Evolutionary conservation across 306 rosid genomes (phyloP).

Genomic region (Glycine tomentella): DNA sequence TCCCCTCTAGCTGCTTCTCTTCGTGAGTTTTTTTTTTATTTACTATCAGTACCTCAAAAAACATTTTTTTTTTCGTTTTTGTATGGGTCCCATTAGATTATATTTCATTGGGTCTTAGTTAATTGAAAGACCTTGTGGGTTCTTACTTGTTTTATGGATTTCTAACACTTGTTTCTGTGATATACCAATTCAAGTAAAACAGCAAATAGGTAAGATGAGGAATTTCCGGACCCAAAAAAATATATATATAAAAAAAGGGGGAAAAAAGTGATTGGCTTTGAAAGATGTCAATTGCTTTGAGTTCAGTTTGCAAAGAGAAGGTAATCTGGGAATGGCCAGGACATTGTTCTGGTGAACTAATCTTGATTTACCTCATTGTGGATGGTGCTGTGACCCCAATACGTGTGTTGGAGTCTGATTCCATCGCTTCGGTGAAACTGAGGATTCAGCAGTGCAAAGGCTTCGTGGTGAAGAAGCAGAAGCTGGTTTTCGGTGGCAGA

Average conservation of each 20-base stretch:
- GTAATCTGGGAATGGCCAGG: conserved; percentile 47
- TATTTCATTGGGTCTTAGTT: too few relatives aligned
- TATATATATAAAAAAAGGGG: too few relatives aligned
- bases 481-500: conserved; percentile 66
- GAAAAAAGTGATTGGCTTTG: conserved; percentile 41
- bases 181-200: too few relatives aligned
- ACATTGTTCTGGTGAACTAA: conserved; percentile 53
- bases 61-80: neutral
- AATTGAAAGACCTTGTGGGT: neutral
- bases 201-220: too few relatives aligned
- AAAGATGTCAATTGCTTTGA: conserved; percentile 66
- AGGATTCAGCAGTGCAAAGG: conserved; percentile 72
- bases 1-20: conserved; percentile 76
- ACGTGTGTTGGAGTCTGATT: conserved; percentile 68
- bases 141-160: too few relatives aligned
- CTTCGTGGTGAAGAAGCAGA: conserved; percentile 71
- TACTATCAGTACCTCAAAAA: too few relatives aligned
- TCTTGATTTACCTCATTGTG: conserved; percentile 59
- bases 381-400: conserved; percentile 60
- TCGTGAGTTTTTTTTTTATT: too few relatives aligned
- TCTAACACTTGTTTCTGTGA: too few relatives aligned
- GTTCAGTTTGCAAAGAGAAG: conserved; percentile 57
- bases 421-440: conserved; percentile 71
- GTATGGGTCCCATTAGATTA: neutral
- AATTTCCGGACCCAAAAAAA: too few relatives aligned